Evolutionary conservation across 2,329 filamentous ascomycete genomes (phyloP).

Genomic region (Chaetomium globosum): DNA sequence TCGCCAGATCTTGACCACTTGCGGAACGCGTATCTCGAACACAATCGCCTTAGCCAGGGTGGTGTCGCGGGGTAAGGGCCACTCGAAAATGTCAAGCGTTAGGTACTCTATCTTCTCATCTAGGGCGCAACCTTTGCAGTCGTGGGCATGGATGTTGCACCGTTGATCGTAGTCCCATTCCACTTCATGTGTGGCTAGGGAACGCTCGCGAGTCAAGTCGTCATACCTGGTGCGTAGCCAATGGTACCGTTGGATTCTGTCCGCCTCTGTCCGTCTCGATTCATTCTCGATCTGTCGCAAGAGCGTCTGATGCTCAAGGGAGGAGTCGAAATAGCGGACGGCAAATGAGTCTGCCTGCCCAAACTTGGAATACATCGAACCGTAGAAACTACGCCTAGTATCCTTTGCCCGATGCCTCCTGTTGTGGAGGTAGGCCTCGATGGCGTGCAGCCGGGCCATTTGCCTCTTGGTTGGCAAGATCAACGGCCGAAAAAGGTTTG

Average conservation of each 20-base stretch:
- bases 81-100: conserved; percentile 22
- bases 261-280: background rate
- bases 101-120: background rate
- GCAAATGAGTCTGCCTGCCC: conserved; percentile 28
- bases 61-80: conserved; percentile 15
- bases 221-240: background rate
- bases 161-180: background rate
- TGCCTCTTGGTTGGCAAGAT: conserved; percentile 22
- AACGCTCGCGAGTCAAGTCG: background rate
- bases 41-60: conserved; percentile 17
- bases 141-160: background rate
- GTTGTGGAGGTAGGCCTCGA: conserved; percentile 26
- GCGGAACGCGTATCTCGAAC: conserved; percentile 27
- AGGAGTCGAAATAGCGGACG: conserved; percentile 27
- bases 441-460: conserved; percentile 22
- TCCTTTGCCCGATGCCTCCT: background rate
- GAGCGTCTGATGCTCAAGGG: conserved; percentile 21
- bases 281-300: conserved; percentile 1
- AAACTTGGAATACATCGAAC: conserved; percentile 17
- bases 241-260: conserved; percentile 21
- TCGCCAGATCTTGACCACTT: conserved; percentile 21
- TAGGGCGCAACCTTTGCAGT: conserved; percentile 11
- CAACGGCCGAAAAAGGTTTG: conserved; percentile 18
- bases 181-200: background rate
- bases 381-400: conserved; percentile 13